These are phyloP conservation scores for Taiwanofungus camphoratus DNA, from an alignment of 1,284 basidiomycete species.

Conservation along the genomic window DNA sequence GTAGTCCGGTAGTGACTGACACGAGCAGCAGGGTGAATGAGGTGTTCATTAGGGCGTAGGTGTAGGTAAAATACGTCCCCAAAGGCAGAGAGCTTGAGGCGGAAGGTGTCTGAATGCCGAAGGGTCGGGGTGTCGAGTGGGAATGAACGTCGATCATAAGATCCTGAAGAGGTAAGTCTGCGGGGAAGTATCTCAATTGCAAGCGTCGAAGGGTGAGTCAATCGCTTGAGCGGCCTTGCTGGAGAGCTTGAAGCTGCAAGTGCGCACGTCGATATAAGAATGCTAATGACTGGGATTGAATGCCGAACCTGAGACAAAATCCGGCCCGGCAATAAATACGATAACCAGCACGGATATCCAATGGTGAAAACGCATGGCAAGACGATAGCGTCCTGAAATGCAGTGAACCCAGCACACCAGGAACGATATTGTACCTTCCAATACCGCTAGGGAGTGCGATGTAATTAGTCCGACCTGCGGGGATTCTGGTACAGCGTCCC, in stretches of 20 bases:
- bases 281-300: neutral
- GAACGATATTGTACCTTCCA: neutral
- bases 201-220: constrained; percentile 52
- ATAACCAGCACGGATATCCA: neutral
- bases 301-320: neutral
- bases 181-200: constrained; percentile 66
- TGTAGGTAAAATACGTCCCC: constrained; percentile 61
- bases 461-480: neutral
- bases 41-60: constrained; percentile 67
- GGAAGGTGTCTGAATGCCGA: constrained; percentile 58
- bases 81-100: constrained; percentile 60
- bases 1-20: constrained; percentile 52
- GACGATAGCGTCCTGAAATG: neutral
- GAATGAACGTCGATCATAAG: constrained; percentile 31
- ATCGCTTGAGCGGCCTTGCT: constrained; percentile 49
- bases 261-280: too few species aligned
- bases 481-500: neutral
- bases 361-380: neutral
- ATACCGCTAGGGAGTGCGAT: neutral
- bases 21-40: constrained; percentile 73
- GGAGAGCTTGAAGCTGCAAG: constrained; percentile 44
- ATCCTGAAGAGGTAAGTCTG: constrained; percentile 20
- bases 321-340: neutral
- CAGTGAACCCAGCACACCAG: neutral
- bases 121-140: constrained; percentile 37